These are phyloP conservation scores for Silene latifolia DNA, from an alignment of 148 eudicot genomes.

Conservation along the genomic window DNA sequence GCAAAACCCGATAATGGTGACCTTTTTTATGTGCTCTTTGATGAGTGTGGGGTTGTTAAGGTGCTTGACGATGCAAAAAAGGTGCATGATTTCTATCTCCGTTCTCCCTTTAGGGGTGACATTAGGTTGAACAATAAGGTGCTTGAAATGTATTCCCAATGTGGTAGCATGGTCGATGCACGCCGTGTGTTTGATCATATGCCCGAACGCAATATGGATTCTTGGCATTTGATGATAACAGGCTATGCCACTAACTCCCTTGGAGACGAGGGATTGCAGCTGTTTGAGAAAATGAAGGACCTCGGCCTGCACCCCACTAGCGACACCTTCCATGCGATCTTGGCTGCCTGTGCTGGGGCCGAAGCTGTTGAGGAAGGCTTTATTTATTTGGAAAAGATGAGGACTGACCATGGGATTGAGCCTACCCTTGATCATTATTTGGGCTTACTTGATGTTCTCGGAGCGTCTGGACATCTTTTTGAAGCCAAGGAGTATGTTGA, in stretches of 20 bases:
- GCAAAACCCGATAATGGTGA: slow-evolving; percentile 43
- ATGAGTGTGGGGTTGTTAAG: slow-evolving; percentile 39
- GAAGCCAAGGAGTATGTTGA: slow-evolving; percentile 69
- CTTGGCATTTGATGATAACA: slow-evolving; percentile 65
- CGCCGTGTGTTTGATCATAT: slow-evolving; percentile 77
- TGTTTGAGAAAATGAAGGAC: slow-evolving; percentile 62
- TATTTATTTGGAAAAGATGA: slow-evolving; percentile 65
- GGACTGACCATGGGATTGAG: slow-evolving; percentile 55
- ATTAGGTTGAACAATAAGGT: slow-evolving; percentile 47
- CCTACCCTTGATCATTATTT: slow-evolving; percentile 71
- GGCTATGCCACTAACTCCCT: slow-evolving; percentile 56
- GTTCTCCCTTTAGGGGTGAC: slow-evolving; percentile 52
- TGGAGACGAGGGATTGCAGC: slow-evolving; percentile 64
- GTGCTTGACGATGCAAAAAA: slow-evolving; percentile 56
- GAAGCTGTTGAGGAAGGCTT: slow-evolving; percentile 85
- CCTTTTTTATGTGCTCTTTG: slow-evolving; percentile 58
- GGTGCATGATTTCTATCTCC: slow-evolving; percentile 62
- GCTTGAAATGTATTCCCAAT: slow-evolving; percentile 58
- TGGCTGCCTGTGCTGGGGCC: slow-evolving; percentile 78
- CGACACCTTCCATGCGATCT: slow-evolving; percentile 62
- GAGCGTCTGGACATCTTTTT: slow-evolving; percentile 63
- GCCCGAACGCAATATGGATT: slow-evolving; percentile 56
- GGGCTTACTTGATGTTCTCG: slow-evolving; percentile 66
- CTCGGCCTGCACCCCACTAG: slow-evolving; percentile 50
- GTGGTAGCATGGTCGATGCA: slow-evolving; percentile 74